Evolutionary conservation across 1,139 yeast genomes (phyloP).

Genomic region (Suhomyces coccinellae): DNA sequence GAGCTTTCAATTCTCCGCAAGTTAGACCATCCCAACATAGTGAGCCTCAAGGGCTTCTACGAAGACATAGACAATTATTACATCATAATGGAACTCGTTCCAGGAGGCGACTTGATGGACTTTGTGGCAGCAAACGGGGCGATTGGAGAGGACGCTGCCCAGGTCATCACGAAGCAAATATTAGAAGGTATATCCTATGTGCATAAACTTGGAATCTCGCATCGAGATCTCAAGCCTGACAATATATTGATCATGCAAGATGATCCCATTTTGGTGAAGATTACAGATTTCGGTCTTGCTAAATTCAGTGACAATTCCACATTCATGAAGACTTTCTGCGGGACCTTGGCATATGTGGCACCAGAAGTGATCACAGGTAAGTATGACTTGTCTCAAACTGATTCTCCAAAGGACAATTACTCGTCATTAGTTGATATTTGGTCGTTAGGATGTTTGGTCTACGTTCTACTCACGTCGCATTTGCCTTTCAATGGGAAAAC

Average conservation of each 20-base stretch:
- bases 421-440: slow-evolving; percentile 92
- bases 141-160: slow-evolving; percentile 86
- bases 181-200: slow-evolving; percentile 83
- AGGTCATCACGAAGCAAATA: slow-evolving; percentile 81
- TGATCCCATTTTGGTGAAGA: slow-evolving; percentile 85
- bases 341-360: slow-evolving; percentile 87
- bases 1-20: slow-evolving; percentile 79
- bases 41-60: slow-evolving; percentile 75
- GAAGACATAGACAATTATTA: slow-evolving; percentile 82
- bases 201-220: slow-evolving; percentile 86
- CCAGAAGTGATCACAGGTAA: slow-evolving; percentile 89
- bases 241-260: slow-evolving; percentile 88
- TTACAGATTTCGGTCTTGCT: slow-evolving; percentile 91
- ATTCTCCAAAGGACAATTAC: slow-evolving; percentile 45
- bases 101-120: slow-evolving; percentile 98
- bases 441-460: slow-evolving; percentile 85
- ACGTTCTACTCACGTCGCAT: slow-evolving; percentile 87
- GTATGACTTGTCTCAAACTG: slow-evolving; percentile 39
- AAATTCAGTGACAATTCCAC: slow-evolving; percentile 76
- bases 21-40: slow-evolving; percentile 82
- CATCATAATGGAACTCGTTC: slow-evolving; percentile 90
- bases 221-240: slow-evolving; percentile 91
- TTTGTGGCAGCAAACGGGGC: slow-evolving; percentile 91
- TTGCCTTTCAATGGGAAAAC: slow-evolving; percentile 92
- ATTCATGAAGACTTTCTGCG: slow-evolving; percentile 85